Percentiles rank a stretch among this genome's conserved stretches.
Evolutionary conservation across 2,329 filamentous ascomycete genomes (phyloP).

Genomic region (Thielaviopsis musarum): DNA sequence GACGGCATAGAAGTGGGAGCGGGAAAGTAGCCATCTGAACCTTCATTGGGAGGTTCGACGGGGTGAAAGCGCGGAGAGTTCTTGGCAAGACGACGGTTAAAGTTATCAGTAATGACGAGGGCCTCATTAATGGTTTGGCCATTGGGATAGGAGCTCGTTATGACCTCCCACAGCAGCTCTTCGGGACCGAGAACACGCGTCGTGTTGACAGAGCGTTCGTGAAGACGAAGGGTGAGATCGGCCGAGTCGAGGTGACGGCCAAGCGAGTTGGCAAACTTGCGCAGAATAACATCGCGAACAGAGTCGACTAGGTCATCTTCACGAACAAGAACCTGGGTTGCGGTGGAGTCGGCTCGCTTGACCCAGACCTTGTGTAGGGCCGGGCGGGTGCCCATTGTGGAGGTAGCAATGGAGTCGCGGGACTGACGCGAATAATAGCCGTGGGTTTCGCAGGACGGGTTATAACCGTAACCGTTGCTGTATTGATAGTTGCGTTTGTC

Average conservation of each 20-base stretch:
- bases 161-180: conserved; percentile 58
- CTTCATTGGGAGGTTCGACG: conserved; percentile 16
- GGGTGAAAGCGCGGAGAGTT: conserved; percentile 42
- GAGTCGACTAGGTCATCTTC: conserved; percentile 91
- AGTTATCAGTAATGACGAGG: conserved; percentile 66
- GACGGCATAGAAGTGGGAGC: conserved; percentile 12
- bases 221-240: conserved; percentile 66
- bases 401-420: conserved; percentile 20
- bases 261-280: conserved; percentile 86
- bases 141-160: conserved; percentile 72
- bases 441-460: conserved; percentile 32
- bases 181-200: conserved; percentile 71
- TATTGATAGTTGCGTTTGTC: not conserved
- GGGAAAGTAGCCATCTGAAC: conserved; percentile 12
- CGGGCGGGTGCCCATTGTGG: conserved; percentile 24
- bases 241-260: conserved; percentile 80
- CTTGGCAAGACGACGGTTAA: conserved; percentile 57
- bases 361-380: conserved; percentile 83
- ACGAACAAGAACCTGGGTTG: conserved; percentile 69
- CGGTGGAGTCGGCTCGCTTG: conserved; percentile 66
- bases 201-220: conserved; percentile 38
- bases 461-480: conserved; percentile 23
- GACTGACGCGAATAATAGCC: conserved; percentile 24
- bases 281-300: conserved; percentile 77
- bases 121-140: conserved; percentile 83